Evolutionary conservation across 768 basidiomycete genomes (phyloP).

Genomic region (Royoungia palumana): DNA sequence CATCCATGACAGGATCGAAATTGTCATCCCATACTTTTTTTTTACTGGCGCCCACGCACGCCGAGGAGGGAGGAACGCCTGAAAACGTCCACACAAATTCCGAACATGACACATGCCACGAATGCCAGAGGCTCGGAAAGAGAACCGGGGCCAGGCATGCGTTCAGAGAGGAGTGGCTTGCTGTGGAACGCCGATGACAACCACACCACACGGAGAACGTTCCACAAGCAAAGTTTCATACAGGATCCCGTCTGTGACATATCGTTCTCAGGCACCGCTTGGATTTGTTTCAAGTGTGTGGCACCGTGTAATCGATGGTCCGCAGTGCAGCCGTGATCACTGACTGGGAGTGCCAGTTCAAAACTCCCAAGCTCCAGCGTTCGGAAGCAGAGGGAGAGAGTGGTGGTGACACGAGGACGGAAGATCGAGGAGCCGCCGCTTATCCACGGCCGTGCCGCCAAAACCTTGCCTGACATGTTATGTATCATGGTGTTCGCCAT

Average conservation of each 20-base stretch:
- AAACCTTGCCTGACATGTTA: no score
- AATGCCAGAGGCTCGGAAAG: no score
- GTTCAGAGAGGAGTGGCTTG: not conserved
- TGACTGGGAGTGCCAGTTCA: slow-evolving; percentile 2
- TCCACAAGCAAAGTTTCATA: no score
- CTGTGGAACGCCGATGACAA: slow-evolving; percentile 2
- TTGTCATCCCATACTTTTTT: not conserved
- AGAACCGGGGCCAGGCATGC: not conserved
- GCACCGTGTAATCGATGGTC: slow-evolving; percentile 8
- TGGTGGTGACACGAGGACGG: not conserved
- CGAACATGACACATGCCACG: slow-evolving; percentile 9
- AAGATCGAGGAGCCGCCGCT: not conserved
- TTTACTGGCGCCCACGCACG: not conserved
- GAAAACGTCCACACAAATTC: slow-evolving; percentile 3
- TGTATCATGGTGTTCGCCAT: no score
- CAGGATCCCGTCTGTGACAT: no score
- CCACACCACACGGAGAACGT: no score
- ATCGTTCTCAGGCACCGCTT: not conserved
- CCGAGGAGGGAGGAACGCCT: not conserved
- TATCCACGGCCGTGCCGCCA: no score
- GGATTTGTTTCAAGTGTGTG: not conserved
- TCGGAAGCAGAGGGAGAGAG: not conserved
- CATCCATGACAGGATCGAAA: slow-evolving; percentile 6
- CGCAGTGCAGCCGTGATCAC: slow-evolving; percentile 19
- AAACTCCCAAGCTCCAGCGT: not conserved